Percentiles rank a stretch among this genome's conserved stretches.
Evolutionary conservation across 1,139 yeast genomes (phyloP).

Genomic region (Maudiozyma humilis): DNA sequence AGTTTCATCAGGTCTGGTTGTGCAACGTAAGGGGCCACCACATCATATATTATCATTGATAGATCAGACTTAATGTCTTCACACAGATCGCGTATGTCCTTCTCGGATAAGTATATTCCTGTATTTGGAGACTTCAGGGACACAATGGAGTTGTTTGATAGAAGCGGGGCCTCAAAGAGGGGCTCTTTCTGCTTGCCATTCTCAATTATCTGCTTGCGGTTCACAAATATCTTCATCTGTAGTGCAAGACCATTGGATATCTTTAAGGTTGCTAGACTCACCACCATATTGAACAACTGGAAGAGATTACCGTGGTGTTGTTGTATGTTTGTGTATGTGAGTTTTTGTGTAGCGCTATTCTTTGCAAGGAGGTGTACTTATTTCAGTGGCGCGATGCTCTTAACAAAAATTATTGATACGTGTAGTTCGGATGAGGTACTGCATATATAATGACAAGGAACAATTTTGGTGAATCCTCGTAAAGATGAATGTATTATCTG

Average conservation of each 20-base stretch:
- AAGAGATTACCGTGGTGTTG: not conserved
- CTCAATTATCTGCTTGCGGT: constrained; percentile 23
- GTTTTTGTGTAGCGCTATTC: too few relatives aligned
- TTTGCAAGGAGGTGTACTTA: too few relatives aligned
- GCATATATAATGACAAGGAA: too few relatives aligned
- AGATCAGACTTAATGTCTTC: constrained; percentile 25
- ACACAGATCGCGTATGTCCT: constrained; percentile 23
- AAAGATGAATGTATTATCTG: too few relatives aligned
- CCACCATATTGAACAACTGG: constrained; percentile 11
- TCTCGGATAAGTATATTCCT: constrained; percentile 25
- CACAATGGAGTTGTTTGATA: constrained; percentile 30
- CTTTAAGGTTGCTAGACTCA: constrained; percentile 23
- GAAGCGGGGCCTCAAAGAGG: constrained; percentile 28
- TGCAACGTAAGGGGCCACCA: constrained; percentile 19
- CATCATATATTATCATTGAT: constrained; percentile 24
- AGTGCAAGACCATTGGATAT: constrained; percentile 19
- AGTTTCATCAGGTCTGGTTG: constrained; percentile 21
- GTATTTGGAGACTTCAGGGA: constrained; percentile 26
- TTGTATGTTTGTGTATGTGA: too few relatives aligned
- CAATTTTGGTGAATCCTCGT: too few relatives aligned
- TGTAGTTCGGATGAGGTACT: too few relatives aligned
- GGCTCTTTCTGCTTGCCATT: constrained; percentile 14
- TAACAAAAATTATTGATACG: too few relatives aligned
- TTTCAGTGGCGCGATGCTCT: too few relatives aligned
- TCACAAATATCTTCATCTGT: constrained; percentile 27